A percentile compares a stretch with the other conserved stretches of the same genome.
Evolutionary conservation across 495 filamentous ascomycete genomes (phyloP).

Genomic region (Hypoxylon trugodes): DNA sequence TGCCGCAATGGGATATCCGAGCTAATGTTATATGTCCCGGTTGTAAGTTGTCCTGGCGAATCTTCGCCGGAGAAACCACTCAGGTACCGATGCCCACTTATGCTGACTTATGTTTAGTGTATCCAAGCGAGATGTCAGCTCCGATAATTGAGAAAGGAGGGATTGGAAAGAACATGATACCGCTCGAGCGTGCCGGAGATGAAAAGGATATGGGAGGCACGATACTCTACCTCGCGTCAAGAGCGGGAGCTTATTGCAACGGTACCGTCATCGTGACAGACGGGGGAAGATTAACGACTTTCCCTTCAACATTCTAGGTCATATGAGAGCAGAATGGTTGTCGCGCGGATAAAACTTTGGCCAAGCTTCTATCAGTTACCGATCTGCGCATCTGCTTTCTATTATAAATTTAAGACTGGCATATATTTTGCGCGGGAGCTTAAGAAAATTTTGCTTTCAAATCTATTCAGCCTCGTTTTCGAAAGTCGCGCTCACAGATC

Average conservation of each 20-base stretch:
- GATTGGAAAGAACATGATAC: conserved; percentile 52
- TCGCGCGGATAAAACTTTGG: neutral
- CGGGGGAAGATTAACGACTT: conserved; percentile 65
- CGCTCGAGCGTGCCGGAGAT: conserved; percentile 57
- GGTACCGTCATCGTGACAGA: conserved; percentile 67
- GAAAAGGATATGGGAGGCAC: conserved; percentile 70
- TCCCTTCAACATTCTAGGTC: conserved; percentile 62
- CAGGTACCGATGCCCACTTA: neutral
- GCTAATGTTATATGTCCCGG: conserved; percentile 74
- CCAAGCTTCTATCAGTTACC: neutral
- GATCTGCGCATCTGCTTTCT: neutral
- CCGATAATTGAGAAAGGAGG: conserved; percentile 49
- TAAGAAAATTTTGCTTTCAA: neutral
- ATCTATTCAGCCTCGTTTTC: neutral
- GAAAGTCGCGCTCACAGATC: neutral
- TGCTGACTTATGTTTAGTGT: conserved; percentile 53
- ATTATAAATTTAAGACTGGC: too few relatives aligned
- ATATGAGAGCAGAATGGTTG: neutral
- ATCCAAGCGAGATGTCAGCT: conserved; percentile 69
- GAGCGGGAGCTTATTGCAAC: conserved; percentile 70
- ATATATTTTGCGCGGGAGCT: neutral
- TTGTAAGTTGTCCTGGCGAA: conserved; percentile 58
- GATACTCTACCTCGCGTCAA: conserved; percentile 68
- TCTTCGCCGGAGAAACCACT: neutral
- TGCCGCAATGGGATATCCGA: conserved; percentile 67